Percentiles rank a stretch among this genome's conserved stretches.
Conservation (phyloP, 2,329 filamentous ascomycete species). For the Aspergillus caelatus region DNA sequence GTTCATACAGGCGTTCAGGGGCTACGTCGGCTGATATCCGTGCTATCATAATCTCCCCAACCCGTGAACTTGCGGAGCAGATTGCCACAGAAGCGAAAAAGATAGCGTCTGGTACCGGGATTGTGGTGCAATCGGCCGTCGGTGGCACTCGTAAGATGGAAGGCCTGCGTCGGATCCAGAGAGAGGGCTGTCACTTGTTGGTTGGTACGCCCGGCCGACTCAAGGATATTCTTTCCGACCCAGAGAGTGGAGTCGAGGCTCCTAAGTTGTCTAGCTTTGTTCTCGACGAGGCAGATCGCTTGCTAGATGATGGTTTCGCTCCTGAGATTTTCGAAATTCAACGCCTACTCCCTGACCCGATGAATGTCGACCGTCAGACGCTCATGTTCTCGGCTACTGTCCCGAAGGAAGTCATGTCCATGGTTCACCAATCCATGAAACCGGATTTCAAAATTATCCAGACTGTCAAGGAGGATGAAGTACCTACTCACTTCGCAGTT, state of each 20-base stretch:
- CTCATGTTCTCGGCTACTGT: conserved; percentile 96
- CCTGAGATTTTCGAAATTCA: conserved; percentile 66
- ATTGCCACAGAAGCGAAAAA: conserved; percentile 72
- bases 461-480: conserved; percentile 80
- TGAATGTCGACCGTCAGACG: conserved; percentile 75
- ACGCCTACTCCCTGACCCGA: conserved; percentile 62
- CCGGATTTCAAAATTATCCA: conserved; percentile 85
- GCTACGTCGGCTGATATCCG: conserved; percentile 53
- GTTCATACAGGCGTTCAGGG: background rate
- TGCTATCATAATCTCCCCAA: conserved; percentile 64
- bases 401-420: conserved; percentile 75
- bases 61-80: conserved; percentile 66
- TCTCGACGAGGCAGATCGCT: conserved; percentile 68
- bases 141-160: conserved; percentile 79
- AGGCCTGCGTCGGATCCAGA: conserved; percentile 69
- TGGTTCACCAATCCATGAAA: conserved; percentile 79
- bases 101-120: conserved; percentile 65
- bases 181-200: conserved; percentile 81
- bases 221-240: conserved; percentile 75
- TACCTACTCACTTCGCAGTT: conserved; percentile 80
- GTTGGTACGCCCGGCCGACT: conserved; percentile 89
- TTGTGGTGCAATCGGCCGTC: conserved; percentile 78
- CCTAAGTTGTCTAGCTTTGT: conserved; percentile 62
- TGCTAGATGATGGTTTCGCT: conserved; percentile 70
- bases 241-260: conserved; percentile 63